Conservation (phyloP, 2,329 filamentous ascomycete genomes). For the Penicillium sp. region DNA sequence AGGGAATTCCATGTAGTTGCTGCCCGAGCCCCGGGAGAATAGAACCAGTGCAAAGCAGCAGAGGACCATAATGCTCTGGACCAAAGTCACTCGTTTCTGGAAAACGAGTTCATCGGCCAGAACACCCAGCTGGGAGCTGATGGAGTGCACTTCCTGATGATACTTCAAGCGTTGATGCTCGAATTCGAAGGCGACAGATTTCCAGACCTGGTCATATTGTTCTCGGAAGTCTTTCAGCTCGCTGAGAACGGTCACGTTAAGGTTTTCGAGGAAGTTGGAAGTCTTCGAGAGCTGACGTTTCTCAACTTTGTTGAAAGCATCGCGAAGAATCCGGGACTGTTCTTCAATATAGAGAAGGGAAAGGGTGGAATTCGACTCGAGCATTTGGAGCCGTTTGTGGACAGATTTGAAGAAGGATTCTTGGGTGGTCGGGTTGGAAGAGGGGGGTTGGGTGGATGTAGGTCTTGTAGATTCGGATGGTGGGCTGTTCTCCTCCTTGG, state of each 20-base stretch:
- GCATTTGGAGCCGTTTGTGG: constrained; percentile 84
- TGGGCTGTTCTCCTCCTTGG: constrained; percentile 35
- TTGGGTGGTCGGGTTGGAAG: constrained; percentile 78
- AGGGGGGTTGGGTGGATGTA: constrained; percentile 50
- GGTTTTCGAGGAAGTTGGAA: constrained; percentile 72
- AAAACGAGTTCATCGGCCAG: constrained; percentile 88
- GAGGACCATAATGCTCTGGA: constrained; percentile 84
- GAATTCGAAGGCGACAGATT: constrained; percentile 87
- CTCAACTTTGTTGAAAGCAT: constrained; percentile 83
- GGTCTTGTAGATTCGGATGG: constrained; percentile 34
- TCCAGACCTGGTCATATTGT: constrained; percentile 96
- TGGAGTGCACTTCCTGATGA: constrained; percentile 77
- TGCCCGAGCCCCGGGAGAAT: constrained; percentile 57
- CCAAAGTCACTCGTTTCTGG: constrained; percentile 87
- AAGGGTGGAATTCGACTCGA: constrained; percentile 89
- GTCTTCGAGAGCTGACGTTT: constrained; percentile 85
- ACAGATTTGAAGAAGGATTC: constrained; percentile 98
- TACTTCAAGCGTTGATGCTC: constrained; percentile 85
- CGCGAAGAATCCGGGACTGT: constrained; percentile 84
- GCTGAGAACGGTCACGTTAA: constrained; percentile 84
- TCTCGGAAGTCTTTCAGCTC: constrained; percentile 76
- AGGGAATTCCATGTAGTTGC: constrained; percentile 47
- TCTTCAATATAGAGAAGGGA: constrained; percentile 96
- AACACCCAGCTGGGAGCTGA: constrained; percentile 77
- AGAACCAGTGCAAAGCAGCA: constrained; percentile 85